phyloP scores from a whole-genome alignment of 148 eudicot genomes.

The Silene latifolia region DNA sequence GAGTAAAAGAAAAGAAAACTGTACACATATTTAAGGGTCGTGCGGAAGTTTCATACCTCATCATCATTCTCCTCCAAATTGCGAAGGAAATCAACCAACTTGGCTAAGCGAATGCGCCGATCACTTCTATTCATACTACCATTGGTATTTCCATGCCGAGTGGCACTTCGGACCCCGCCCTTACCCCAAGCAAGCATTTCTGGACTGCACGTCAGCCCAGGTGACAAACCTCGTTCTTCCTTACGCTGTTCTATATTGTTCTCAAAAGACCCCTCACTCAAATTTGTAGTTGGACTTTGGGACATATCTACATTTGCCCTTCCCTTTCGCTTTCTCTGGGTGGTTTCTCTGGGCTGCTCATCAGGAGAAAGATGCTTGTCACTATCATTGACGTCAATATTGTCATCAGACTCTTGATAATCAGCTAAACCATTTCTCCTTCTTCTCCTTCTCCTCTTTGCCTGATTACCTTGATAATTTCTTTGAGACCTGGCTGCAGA shows the following conservation, averaged over 20 bases:
- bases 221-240: slow-evolving; percentile 27
- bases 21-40: not conserved
- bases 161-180: slow-evolving; percentile 42
- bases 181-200: slow-evolving; percentile 54
- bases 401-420: slow-evolving; percentile 35
- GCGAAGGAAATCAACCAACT: slow-evolving; percentile 42
- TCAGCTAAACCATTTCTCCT: slow-evolving; percentile 25
- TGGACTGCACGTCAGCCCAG: slow-evolving; percentile 27
- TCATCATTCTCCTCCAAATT: slow-evolving; percentile 39
- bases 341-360: slow-evolving; percentile 33
- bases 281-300: slow-evolving; percentile 34
- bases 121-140: slow-evolving; percentile 28
- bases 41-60: slow-evolving; percentile 30
- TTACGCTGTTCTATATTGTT: slow-evolving; percentile 31
- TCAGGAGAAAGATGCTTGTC: slow-evolving; percentile 31
- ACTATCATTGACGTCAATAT: slow-evolving; percentile 28
- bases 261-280: slow-evolving; percentile 30
- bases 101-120: slow-evolving; percentile 35
- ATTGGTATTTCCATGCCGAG: slow-evolving; percentile 21
- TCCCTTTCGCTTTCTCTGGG: slow-evolving; percentile 34
- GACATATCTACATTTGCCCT: slow-evolving; percentile 27
- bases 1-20: not conserved
- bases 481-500: slow-evolving; percentile 24
- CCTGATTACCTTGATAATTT: slow-evolving; percentile 22
- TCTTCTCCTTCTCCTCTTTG: slow-evolving; percentile 40